Percentiles rank a stretch among this genome's conserved stretches.
phyloP scores from a whole-genome alignment of 495 filamentous ascomycete genomes.

The Staphylotrichum tortipilum region DNA sequence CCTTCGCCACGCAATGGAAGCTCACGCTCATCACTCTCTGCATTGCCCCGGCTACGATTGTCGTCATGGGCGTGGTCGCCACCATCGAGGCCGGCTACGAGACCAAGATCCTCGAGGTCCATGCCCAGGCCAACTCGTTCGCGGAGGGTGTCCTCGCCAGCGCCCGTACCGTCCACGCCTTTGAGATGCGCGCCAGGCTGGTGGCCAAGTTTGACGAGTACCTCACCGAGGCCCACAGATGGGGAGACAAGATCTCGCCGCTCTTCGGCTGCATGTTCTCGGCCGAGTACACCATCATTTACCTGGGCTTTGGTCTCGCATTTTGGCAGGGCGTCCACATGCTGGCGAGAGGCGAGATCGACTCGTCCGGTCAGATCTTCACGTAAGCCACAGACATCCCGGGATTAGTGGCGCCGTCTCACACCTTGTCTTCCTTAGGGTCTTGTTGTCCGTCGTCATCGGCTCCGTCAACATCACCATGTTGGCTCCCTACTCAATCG shows the following conservation, averaged over 20 bases:
- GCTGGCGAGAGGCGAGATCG: slow-evolving; percentile 54
- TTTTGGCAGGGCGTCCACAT: slow-evolving; percentile 89
- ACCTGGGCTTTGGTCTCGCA: slow-evolving; percentile 74
- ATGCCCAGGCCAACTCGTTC: slow-evolving; percentile 70
- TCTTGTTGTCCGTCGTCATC: slow-evolving; percentile 77
- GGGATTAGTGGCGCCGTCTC: too few relatives aligned
- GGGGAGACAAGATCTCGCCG: slow-evolving; percentile 62
- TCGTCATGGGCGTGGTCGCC: slow-evolving; percentile 61
- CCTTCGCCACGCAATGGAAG: slow-evolving; percentile 76
- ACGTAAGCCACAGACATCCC: slow-evolving; percentile 41
- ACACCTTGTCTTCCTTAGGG: too few relatives aligned
- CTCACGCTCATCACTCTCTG: slow-evolving; percentile 71
- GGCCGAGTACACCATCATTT: slow-evolving; percentile 69
- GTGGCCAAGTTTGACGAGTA: slow-evolving; percentile 69
- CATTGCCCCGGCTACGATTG: slow-evolving; percentile 59
- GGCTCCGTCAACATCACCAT: slow-evolving; percentile 80
- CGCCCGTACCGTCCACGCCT: slow-evolving; percentile 79
- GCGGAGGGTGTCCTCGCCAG: slow-evolving; percentile 89
- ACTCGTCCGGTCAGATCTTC: slow-evolving; percentile 43
- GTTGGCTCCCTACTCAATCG: slow-evolving; percentile 70
- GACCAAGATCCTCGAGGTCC: slow-evolving; percentile 61
- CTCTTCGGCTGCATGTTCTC: slow-evolving; percentile 66
- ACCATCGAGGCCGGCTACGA: slow-evolving; percentile 64
- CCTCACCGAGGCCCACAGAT: slow-evolving; percentile 59
- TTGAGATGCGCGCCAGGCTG: slow-evolving; percentile 75